Evolutionary conservation across 768 basidiomycete genomes (phyloP).

Genomic region (Mycena alexandri): DNA sequence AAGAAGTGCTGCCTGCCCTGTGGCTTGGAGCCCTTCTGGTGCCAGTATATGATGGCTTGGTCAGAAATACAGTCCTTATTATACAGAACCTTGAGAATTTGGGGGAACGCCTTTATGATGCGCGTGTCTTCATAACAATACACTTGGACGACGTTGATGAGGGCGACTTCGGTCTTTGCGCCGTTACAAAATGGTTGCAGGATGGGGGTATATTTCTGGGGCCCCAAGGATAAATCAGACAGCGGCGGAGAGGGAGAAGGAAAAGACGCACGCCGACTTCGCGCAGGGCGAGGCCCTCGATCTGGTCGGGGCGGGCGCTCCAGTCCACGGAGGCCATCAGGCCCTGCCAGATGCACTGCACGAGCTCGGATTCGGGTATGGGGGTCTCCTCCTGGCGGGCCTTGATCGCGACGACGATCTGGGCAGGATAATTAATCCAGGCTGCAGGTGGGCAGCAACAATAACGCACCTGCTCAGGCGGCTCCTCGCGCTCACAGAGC

Average conservation of each 20-base stretch:
- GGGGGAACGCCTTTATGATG: slow-evolving; percentile 94
- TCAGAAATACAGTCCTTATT: slow-evolving; percentile 96
- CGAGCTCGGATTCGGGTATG: slow-evolving; percentile 88
- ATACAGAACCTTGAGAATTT: slow-evolving; percentile 96
- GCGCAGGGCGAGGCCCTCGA: slow-evolving; percentile 88
- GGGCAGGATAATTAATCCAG: background rate
- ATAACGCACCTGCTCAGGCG: slow-evolving; percentile 72
- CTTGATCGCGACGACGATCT: slow-evolving; percentile 87
- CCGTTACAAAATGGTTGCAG: slow-evolving; percentile 92
- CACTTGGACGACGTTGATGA: slow-evolving; percentile 95
- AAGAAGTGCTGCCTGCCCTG: slow-evolving; percentile 97
- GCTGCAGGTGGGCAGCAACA: background rate
- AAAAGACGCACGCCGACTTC: slow-evolving; percentile 81
- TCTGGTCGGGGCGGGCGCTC: slow-evolving; percentile 91
- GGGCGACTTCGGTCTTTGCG: slow-evolving; percentile 90
- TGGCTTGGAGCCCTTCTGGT: slow-evolving; percentile 95
- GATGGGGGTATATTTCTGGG: slow-evolving; percentile 84
- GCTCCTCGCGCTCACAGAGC: slow-evolving; percentile 77
- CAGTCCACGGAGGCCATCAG: slow-evolving; percentile 91
- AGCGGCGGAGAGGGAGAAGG: background rate
- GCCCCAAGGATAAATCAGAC: background rate
- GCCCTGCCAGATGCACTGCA: slow-evolving; percentile 93
- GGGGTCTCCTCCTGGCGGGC: slow-evolving; percentile 79
- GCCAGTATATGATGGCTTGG: slow-evolving; percentile 98
- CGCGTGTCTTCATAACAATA: slow-evolving; percentile 98